A percentile compares a stretch with the other conserved stretches of the same genome.
These are phyloP conservation scores for Penicillium crustosum DNA, from an alignment of 2,329 filamentous ascomycete species.

Conservation along the genomic window DNA sequence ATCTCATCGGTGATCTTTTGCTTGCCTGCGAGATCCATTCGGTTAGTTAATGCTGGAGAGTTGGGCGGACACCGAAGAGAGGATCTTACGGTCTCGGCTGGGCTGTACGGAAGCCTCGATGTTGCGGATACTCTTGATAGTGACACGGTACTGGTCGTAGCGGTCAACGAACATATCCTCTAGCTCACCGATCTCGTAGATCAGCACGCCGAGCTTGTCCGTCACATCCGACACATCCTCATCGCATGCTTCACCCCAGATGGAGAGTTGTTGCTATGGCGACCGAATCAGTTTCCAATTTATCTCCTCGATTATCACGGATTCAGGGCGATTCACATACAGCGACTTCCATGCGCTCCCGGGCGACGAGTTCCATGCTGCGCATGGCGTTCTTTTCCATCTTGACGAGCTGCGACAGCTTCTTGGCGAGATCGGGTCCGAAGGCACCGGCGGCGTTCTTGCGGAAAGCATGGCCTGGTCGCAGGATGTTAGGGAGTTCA, in stretches of 20 bases:
- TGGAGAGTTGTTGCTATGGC: slow-evolving; percentile 88
- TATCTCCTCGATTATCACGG: background rate
- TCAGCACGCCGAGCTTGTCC: slow-evolving; percentile 94
- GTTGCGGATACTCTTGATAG: slow-evolving; percentile 98
- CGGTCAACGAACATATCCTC: slow-evolving; percentile 98
- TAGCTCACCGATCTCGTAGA: slow-evolving; percentile 97
- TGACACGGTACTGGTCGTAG: slow-evolving; percentile 98
- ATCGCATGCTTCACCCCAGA: slow-evolving; percentile 94
- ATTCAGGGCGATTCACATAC: slow-evolving; percentile 57
- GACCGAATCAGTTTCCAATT: slow-evolving; percentile 20
- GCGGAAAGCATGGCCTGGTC: slow-evolving; percentile 61
- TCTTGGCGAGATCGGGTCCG: slow-evolving; percentile 88
- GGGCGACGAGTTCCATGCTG: slow-evolving; percentile 89
- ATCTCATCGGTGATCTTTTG: slow-evolving; percentile 99
- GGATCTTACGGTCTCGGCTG: slow-evolving; percentile 81
- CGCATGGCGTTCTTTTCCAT: slow-evolving; percentile 99
- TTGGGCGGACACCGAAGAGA: background rate
- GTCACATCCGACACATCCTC: slow-evolving; percentile 99
- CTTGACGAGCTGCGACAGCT: slow-evolving; percentile 96
- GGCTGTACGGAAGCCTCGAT: slow-evolving; percentile 98
- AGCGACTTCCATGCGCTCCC: slow-evolving; percentile 97
- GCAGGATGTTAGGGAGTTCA: slow-evolving; percentile 18
- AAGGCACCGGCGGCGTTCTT: slow-evolving; percentile 54
- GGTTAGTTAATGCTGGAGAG: slow-evolving; percentile 8
- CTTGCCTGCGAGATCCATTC: slow-evolving; percentile 64